Conservation (phyloP, 441 rosid species). For the Manihot esculenta region DNA sequence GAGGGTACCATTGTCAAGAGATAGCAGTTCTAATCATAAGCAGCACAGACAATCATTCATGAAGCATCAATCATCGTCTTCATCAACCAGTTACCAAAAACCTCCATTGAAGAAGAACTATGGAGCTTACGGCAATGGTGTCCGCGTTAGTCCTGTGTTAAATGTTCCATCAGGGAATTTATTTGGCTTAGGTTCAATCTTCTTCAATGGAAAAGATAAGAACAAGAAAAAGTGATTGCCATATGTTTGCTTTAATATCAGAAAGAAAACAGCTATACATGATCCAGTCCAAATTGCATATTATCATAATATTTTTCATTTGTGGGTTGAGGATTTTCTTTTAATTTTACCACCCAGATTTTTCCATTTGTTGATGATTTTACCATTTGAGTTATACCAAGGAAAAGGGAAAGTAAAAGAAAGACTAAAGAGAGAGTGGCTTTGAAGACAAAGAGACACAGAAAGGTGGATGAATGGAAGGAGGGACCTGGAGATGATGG, state of each 20-base stretch:
- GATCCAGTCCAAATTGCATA: neutral
- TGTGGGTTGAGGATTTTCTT: neutral
- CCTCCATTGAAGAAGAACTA: constrained; percentile 74
- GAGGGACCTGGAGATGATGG: constrained; percentile 28
- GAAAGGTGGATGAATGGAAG: constrained; percentile 23
- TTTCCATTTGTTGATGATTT: neutral
- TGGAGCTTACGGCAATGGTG: constrained; percentile 45
- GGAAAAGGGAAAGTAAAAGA: neutral
- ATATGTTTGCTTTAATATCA: too few relatives aligned
- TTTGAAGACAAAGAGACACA: constrained; percentile 19
- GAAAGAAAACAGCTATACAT: neutral
- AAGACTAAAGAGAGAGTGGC: neutral
- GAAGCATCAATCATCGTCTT: constrained; percentile 19
- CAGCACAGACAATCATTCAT: constrained; percentile 36
- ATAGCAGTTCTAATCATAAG: constrained; percentile 33
- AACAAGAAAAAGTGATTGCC: constrained; percentile 51
- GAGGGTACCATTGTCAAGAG: constrained; percentile 36
- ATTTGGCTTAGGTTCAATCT: constrained; percentile 71
- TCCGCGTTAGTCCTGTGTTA: constrained; percentile 64
- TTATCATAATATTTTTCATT: neutral
- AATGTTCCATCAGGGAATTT: constrained; percentile 71
- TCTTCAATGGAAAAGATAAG: constrained; percentile 70
- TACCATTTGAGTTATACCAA: neutral
- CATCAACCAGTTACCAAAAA: constrained; percentile 41
- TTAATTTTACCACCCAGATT: neutral